Conservation (phyloP, 768 basidiomycete species). For the Pholiota molesta region DNA sequence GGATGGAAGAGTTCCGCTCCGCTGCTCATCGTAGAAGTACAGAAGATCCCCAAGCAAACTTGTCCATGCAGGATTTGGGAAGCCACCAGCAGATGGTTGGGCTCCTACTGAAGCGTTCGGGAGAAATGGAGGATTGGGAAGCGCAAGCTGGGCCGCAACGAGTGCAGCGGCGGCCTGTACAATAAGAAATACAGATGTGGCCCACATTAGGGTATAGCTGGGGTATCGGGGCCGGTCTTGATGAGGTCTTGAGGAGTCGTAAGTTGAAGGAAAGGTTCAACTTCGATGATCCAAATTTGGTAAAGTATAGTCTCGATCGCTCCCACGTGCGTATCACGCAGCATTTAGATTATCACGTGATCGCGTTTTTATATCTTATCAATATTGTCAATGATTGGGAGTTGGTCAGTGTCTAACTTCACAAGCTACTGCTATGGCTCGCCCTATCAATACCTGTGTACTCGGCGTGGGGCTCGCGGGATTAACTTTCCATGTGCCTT, state of each 20-base stretch:
- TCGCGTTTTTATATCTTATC: not conserved
- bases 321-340: constrained; percentile 17
- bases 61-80: constrained; percentile 81
- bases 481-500: constrained; percentile 80
- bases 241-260: constrained; percentile 11
- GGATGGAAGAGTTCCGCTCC: constrained; percentile 72
- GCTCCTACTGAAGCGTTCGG: constrained; percentile 64
- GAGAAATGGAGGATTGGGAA: constrained; percentile 65
- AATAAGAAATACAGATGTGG: constrained; percentile 25
- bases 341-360: constrained; percentile 1
- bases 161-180: constrained; percentile 26
- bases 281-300: constrained; percentile 10
- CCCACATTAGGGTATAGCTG: constrained; percentile 25
- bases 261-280: constrained; percentile 19
- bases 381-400: not conserved
- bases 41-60: constrained; percentile 78
- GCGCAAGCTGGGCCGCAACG: constrained; percentile 56
- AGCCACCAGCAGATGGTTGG: constrained; percentile 40
- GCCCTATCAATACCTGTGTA: constrained; percentile 69
- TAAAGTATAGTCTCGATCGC: constrained; percentile 9
- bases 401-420: too few species aligned
- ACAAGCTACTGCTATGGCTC: constrained; percentile 35
- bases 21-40: constrained; percentile 92
- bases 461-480: constrained; percentile 79
- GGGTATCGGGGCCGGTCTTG: constrained; percentile 11